Evolutionary conservation across 2,329 filamentous ascomycete genomes (phyloP).

Genomic region (Eurotiales sp.): DNA sequence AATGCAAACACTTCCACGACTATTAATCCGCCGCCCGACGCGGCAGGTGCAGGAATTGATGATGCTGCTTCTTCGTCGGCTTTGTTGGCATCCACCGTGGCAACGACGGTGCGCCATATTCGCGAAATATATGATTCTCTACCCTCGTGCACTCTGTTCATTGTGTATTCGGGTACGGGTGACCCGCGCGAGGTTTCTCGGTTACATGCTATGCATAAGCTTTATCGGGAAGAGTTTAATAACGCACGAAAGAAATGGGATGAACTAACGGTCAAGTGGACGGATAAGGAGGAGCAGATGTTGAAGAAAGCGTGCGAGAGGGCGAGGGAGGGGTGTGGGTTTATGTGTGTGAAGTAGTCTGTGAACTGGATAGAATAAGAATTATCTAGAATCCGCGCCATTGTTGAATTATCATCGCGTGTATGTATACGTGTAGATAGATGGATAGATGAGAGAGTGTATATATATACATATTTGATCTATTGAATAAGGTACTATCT

Average conservation of each 20-base stretch:
- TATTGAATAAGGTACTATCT: conserved; percentile 12
- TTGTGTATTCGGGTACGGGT: conserved; percentile 63
- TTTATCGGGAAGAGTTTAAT: conserved; percentile 55
- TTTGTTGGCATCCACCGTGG: conserved; percentile 44
- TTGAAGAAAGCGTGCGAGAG: conserved; percentile 53
- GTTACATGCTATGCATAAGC: conserved; percentile 54
- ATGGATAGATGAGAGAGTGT: not conserved
- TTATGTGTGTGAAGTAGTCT: conserved; percentile 58
- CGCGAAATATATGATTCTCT: conserved; percentile 52
- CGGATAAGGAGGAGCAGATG: conserved; percentile 60
- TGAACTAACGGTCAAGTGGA: conserved; percentile 61
- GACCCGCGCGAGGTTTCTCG: conserved; percentile 56
- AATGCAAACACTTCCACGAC: conserved; percentile 37
- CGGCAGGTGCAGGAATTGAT: conserved; percentile 13
- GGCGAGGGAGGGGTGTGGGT: conserved; percentile 57
- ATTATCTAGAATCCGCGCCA: no score
- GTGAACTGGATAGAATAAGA: no score
- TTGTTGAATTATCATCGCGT: no score
- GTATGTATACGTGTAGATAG: not conserved
- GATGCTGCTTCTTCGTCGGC: not conserved
- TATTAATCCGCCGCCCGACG: conserved; percentile 24
- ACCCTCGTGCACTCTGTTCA: conserved; percentile 57
- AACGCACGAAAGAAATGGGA: conserved; percentile 59
- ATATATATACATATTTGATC: not conserved
- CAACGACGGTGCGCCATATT: conserved; percentile 51